A percentile compares a stretch with the other conserved stretches of the same genome.
Evolutionary conservation across 257 asterid species (phyloP).

Genomic region (Lithospermum erythrorhizon): DNA sequence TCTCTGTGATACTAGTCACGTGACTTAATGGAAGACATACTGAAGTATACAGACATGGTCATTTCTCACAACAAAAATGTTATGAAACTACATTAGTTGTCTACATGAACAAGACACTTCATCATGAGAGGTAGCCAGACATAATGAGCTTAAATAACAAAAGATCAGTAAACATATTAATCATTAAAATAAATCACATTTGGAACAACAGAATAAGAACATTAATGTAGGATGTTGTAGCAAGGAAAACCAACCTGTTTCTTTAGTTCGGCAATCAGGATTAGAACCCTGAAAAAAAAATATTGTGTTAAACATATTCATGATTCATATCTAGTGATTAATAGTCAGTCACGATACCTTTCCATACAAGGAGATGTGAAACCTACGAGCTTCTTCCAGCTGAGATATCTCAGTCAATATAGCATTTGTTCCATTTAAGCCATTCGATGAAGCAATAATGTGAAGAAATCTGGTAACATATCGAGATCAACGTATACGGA

Average conservation of each 20-base stretch:
- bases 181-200: too few species aligned
- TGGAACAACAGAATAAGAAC: too few species aligned
- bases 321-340: constrained; percentile 7
- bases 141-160: too few species aligned
- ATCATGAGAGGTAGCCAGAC: too few species aligned
- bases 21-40: too few species aligned
- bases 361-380: constrained; percentile 63
- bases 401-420: constrained; percentile 70
- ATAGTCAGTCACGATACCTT: constrained; percentile 36
- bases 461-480: constrained; percentile 51
- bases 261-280: constrained; percentile 23
- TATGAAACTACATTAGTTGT: too few species aligned
- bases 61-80: too few species aligned
- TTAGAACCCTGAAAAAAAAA: constrained; percentile 39
- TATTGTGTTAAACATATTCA: constrained; percentile 6
- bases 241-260: constrained; percentile 34
- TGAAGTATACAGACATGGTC: too few species aligned
- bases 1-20: too few species aligned
- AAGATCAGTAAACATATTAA: too few species aligned
- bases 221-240: background rate
- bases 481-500: constrained; percentile 10
- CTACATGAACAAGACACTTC: too few species aligned
- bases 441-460: constrained; percentile 50
- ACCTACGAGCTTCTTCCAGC: constrained; percentile 73
- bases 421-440: constrained; percentile 34